These are phyloP conservation scores for Oryza coarctata DNA, from an alignment of 176 grass and related monocot genomes.

Conservation along the genomic window DNA sequence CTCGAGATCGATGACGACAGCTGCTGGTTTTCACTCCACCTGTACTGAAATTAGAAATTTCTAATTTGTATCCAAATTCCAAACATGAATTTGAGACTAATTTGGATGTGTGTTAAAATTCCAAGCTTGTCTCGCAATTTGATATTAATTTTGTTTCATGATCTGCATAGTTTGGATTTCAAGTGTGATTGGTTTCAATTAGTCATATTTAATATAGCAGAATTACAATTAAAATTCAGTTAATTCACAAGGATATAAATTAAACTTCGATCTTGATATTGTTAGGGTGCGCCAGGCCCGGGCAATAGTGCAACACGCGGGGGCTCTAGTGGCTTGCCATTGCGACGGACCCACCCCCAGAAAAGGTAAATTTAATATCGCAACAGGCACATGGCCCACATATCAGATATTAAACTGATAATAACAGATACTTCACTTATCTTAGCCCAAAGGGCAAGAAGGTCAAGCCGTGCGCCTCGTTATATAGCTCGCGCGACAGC, in stretches of 20 bases:
- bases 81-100: too few species aligned
- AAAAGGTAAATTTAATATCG: conserved; percentile 81
- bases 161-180: too few species aligned
- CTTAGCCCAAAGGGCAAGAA: conserved; percentile 76
- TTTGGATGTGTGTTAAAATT: too few species aligned
- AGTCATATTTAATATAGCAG: too few species aligned
- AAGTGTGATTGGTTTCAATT: too few species aligned
- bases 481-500: not conserved
- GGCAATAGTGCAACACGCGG: not conserved
- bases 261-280: not conserved
- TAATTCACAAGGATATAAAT: too few species aligned
- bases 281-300: not conserved
- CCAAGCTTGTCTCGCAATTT: too few species aligned
- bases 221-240: too few species aligned
- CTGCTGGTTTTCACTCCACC: not conserved
- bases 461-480: conserved; percentile 30
- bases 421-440: conserved; percentile 85
- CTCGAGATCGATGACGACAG: not conserved
- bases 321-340: not conserved
- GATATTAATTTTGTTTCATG: too few species aligned
- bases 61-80: too few species aligned
- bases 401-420: conserved; percentile 93
- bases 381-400: conserved; percentile 41
- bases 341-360: not conserved
- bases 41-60: not conserved